A percentile compares a stretch with the other conserved stretches of the same genome.
Evolutionary conservation across 2,329 filamentous ascomycete genomes (phyloP).

Genomic region (Sphaerostilbella broomeana): DNA sequence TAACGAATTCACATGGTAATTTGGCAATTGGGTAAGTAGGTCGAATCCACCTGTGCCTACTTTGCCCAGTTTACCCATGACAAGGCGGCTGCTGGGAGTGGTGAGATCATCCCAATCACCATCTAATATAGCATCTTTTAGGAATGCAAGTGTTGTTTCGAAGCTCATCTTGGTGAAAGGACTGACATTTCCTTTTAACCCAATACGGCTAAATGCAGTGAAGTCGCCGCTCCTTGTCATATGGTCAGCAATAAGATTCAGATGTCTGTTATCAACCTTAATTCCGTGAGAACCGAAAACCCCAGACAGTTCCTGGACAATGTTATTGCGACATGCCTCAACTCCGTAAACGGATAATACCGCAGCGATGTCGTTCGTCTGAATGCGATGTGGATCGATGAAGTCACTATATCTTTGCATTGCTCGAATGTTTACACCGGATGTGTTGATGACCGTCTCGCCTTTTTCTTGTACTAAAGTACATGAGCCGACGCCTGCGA

Average conservation of each 20-base stretch:
- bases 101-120: slow-evolving; percentile 84
- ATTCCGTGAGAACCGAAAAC: slow-evolving; percentile 93
- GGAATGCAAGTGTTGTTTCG: slow-evolving; percentile 90
- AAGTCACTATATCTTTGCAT: slow-evolving; percentile 85
- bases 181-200: slow-evolving; percentile 74
- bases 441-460: slow-evolving; percentile 61
- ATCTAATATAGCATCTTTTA: slow-evolving; percentile 86
- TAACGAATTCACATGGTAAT: slow-evolving; percentile 33
- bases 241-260: slow-evolving; percentile 92
- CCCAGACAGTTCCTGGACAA: slow-evolving; percentile 75
- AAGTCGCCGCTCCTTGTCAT: slow-evolving; percentile 95
- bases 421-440: slow-evolving; percentile 79
- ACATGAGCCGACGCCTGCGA: slow-evolving; percentile 68
- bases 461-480: slow-evolving; percentile 57
- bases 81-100: slow-evolving; percentile 80
- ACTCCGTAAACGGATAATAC: slow-evolving; percentile 85
- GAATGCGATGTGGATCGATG: slow-evolving; percentile 78
- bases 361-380: slow-evolving; percentile 87
- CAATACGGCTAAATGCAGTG: slow-evolving; percentile 86
- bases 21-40: slow-evolving; percentile 60
- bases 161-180: slow-evolving; percentile 99
- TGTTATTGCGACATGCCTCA: slow-evolving; percentile 81
- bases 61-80: slow-evolving; percentile 74
- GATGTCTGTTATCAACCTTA: slow-evolving; percentile 80
- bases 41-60: slow-evolving; percentile 92